Conservation (phyloP, 176 grass and related monocot genomes). For the Neostapfia colusana region DNA sequence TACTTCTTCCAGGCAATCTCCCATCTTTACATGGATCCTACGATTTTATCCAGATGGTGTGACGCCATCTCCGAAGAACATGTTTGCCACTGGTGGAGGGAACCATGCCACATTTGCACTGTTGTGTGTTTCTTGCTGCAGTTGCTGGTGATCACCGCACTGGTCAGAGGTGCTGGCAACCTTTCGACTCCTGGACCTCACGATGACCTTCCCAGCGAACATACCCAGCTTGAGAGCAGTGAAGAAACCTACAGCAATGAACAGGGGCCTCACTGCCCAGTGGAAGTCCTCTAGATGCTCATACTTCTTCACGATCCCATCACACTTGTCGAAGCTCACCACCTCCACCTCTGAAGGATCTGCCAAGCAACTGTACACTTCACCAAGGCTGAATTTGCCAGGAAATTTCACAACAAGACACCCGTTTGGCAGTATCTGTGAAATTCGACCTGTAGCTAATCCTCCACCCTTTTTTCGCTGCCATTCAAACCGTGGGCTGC, state of each 20-base stretch:
- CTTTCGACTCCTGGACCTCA: conserved; percentile 55
- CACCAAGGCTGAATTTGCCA: conserved; percentile 70
- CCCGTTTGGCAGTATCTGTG: conserved; percentile 70
- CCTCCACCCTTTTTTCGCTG: conserved; percentile 59
- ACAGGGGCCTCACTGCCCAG: conserved; percentile 82
- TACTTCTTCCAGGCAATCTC: background rate
- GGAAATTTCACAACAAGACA: conserved; percentile 83
- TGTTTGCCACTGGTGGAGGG: conserved; percentile 67
- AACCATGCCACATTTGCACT: conserved; percentile 44
- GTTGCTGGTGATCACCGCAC: conserved; percentile 35
- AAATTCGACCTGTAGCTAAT: conserved; percentile 65
- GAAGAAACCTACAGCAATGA: conserved; percentile 74
- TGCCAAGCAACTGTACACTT: conserved; percentile 56
- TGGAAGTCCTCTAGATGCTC: conserved; percentile 93
- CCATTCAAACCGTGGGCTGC: conserved; percentile 77
- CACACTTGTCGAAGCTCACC: conserved; percentile 76
- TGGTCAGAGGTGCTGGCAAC: conserved; percentile 45
- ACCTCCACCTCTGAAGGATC: conserved; percentile 84
- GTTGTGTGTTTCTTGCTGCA: conserved; percentile 36
- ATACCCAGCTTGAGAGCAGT: conserved; percentile 67
- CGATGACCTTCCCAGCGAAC: conserved; percentile 54
- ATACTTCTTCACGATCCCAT: conserved; percentile 89
- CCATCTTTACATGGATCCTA: background rate
- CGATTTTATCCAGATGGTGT: conserved; percentile 44
- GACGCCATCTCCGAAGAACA: conserved; percentile 60